Evolutionary conservation across 2,329 filamentous ascomycete species (phyloP), one percentile per base, ranked within the genome.

Genomic region (Polytolypa hystricis): DNA sequence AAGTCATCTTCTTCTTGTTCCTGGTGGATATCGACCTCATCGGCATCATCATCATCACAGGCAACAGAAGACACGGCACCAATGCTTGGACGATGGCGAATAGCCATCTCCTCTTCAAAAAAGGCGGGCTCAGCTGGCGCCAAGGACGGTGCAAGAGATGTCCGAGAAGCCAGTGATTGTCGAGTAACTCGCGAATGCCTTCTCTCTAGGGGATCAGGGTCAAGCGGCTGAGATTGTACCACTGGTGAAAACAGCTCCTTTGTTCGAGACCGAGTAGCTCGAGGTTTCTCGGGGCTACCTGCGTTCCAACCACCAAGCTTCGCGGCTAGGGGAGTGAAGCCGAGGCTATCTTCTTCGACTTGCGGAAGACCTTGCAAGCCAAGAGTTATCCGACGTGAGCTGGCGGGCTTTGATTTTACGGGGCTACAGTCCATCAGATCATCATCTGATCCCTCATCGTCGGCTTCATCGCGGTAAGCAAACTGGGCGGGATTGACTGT

Each of bases 251-350:
- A 63, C 28, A 60, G 48, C 23, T 39, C 55, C 41, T 45, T 54
- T 30, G 33, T 51, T 44, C 46, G 56, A 21, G 44, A 48, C 38
- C 45, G 47, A 15, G 29, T 47, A 36, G 42, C 48, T 52, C 47
- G 43, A 47, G 38, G 37, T 33, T 55, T 54, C 43, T 71, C 50
- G 2, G 76, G 74, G 44, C 73, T 81, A 16, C 65, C 65, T 1
- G 78, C 66, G 44, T 70, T 69, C 80, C 81, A 84, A 16, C 69
- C 66, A 40, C 64, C 69, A 4, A 84, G 60, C 47, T 79, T 71
- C 25, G 70, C 63, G 3, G 74, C 74, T 25, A 84, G 60, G 16
- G 77, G 74, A 1, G 77, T 81, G 43, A 82, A 79, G 2, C 76
- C 75, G 35, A 73, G 52, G 12, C 48, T 45, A 23, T 42, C 35